Evolutionary conservation across 208 protist species (phyloP).

Genomic region (Wallacemonas collosoma): DNA sequence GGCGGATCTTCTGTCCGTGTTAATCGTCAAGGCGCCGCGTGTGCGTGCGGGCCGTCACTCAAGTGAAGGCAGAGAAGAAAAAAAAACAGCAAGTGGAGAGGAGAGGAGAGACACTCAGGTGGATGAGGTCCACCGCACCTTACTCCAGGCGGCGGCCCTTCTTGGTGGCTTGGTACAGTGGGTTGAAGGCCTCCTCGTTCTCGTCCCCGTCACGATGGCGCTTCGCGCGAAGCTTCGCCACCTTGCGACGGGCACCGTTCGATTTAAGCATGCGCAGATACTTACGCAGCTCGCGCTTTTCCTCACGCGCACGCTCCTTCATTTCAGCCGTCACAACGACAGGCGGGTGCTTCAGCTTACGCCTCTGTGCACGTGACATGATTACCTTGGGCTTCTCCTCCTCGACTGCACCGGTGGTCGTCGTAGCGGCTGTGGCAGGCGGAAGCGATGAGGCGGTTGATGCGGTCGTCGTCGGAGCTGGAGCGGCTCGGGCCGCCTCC

Average conservation of each 20-base stretch:
- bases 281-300: constrained; percentile 81
- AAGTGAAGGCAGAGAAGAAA: neutral
- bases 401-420: neutral
- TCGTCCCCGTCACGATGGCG: constrained; percentile 57
- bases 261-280: constrained; percentile 88
- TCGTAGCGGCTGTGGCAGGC: neutral
- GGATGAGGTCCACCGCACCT: neutral
- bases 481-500: neutral
- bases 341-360: constrained; percentile 71
- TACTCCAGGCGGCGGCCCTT: constrained; percentile 64
- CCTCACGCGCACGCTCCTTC: constrained; percentile 72
- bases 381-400: constrained; percentile 44
- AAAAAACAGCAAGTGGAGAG: neutral
- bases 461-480: neutral
- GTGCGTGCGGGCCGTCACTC: neutral
- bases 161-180: constrained; percentile 37
- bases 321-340: constrained; percentile 82
- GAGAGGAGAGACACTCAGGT: neutral
- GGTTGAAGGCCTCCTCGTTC: constrained; percentile 66
- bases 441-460: neutral
- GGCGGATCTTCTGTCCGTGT: neutral
- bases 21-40: neutral
- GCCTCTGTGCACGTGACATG: constrained; percentile 80
- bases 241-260: constrained; percentile 82
- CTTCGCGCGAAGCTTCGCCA: constrained; percentile 74